These are phyloP conservation scores for Gracilariopsis chorda DNA, from an alignment of 23 red algal genomes.

Conservation along the genomic window DNA sequence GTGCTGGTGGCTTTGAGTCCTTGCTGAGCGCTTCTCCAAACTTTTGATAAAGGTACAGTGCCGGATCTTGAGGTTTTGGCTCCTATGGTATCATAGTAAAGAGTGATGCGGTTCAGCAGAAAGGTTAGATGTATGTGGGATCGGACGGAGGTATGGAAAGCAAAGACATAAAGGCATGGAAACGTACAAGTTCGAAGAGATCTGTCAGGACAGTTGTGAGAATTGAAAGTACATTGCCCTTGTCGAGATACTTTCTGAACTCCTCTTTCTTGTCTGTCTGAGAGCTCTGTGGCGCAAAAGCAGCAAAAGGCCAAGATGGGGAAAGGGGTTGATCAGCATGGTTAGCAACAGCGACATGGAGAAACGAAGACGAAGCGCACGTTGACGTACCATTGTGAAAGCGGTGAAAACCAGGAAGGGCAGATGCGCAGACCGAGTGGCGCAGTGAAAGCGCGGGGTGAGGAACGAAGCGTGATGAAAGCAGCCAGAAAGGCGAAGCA, in stretches of 20 bases:
- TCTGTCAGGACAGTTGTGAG: slow-evolving; percentile 65
- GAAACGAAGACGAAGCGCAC: neutral
- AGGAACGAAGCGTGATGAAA: too few relatives aligned
- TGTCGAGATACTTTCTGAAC: slow-evolving; percentile 71
- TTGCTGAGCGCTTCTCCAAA: slow-evolving; percentile 44
- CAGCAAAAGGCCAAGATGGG: too few relatives aligned
- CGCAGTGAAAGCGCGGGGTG: too few relatives aligned
- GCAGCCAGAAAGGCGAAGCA: too few relatives aligned
- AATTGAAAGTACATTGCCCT: slow-evolving; percentile 37
- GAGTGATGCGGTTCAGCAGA: neutral
- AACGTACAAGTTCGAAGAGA: slow-evolving; percentile 71
- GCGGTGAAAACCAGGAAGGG: too few relatives aligned
- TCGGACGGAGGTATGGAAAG: neutral
- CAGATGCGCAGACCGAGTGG: too few relatives aligned
- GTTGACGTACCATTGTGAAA: neutral
- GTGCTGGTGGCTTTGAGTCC: neutral
- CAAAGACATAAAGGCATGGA: neutral
- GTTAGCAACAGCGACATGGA: too few relatives aligned
- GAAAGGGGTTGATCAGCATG: too few relatives aligned
- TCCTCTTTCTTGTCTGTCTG: slow-evolving; percentile 59
- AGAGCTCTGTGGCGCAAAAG: neutral
- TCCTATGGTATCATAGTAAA: neutral
- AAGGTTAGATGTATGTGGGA: neutral
- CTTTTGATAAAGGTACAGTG: slow-evolving; percentile 9
- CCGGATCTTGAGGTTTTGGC: slow-evolving; percentile 42